Base-by-base conservation (phyloP, 768 basidiomycete species). In the Tylopilus subfusipes region DNA sequence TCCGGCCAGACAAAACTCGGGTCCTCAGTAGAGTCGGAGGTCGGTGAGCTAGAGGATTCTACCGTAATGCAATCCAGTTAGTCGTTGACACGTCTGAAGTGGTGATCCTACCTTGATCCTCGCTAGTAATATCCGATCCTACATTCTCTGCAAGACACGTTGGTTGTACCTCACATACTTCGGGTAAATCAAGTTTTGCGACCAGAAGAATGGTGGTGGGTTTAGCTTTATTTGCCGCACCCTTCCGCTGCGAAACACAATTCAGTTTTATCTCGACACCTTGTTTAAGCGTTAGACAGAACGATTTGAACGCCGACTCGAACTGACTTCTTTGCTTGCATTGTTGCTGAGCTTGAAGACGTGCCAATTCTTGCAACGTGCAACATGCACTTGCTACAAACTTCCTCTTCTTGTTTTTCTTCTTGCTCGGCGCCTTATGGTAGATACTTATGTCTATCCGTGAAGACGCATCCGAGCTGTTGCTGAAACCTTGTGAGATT, bases 391-490 rank as follows among this genome's bases (percentile, higher is more conserved):
- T 76, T 0, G 82, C 87, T 0, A 88, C 78, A 4, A 86, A 72
- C 36, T 70, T 76, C 1, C 77, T 76, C 62, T 77, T 83, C 61
- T 80, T 83, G 24, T 72, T 65, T 54, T 83, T 86, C 67, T 83
- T 79, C 74, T 86, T 90, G 64, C 78, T 82, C 42, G 75, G 74
- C 0, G 86, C 76, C 19, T 74, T 76, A 50, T 84, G 75, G 71
- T 81, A 86, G 1, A 90, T 68, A 25, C 78, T 73, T 36, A 89
- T 73, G 14, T 81, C 78, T 33, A 87, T 58, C 21, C 61, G 63
- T 0, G 83, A 82, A 24, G 67, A 63, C 2, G 56, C 47, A 21
- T 73, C 63, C 0, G 67, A 75, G 14, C 78, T 72, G 21, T 70
- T 66, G 34, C 85, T 86, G 10, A 34, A 9, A 42, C 16, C 40